Base-by-base conservation (phyloP, 768 basidiomycete genomes). In the Pleurotus tuber-regium region DNA sequence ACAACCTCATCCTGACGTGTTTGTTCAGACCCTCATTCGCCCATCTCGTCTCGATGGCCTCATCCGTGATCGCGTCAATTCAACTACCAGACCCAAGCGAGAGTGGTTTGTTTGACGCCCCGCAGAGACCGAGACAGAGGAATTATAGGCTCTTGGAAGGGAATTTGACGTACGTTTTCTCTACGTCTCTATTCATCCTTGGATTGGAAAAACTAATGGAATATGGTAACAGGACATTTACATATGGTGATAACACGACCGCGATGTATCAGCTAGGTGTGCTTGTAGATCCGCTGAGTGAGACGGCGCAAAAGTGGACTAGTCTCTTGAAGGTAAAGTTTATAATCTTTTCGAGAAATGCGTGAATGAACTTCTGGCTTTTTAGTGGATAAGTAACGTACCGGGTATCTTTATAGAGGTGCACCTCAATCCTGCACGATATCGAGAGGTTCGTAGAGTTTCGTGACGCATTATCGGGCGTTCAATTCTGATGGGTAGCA, bases 301-400 rank as follows among this genome's bases (percentile, higher is more conserved):
- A 92, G 62, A 69, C 75, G 4, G 90, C 88, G 2, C 94, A 98
- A 63, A 86, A 84, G 57, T 97, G 92, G 87, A 82, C 90, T 1
- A 80, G 86, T 51, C 61, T 98, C 33, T 65, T 96, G 21, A 74
- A 86, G 67, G 92, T 93, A 54, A 53, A 74, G 43, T 52, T 26
- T 30, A 33, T n/a, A n/a, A n/a, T n/a, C n/a, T n/a, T n/a, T n/a
- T n/a, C n/a, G n/a, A n/a, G n/a, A n/a, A n/a, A n/a, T n/a, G n/a
- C n/a, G n/a, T n/a, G n/a, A n/a, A n/a, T n/a, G n/a, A n/a, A n/a
- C n/a, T n/a, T n/a, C 14, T 43, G 6, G 36, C 29, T 18, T 11
- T 30, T 10, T 43, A 87, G 84, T 88, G 87, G 86, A 61, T 86
- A 2, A 69, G 79, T 2, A 75, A 77, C 25, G 71, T 88, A 39